Conservation (phyloP, 2,329 filamentous ascomycete genomes). For the Macrophomina pseudophaseolina region DNA sequence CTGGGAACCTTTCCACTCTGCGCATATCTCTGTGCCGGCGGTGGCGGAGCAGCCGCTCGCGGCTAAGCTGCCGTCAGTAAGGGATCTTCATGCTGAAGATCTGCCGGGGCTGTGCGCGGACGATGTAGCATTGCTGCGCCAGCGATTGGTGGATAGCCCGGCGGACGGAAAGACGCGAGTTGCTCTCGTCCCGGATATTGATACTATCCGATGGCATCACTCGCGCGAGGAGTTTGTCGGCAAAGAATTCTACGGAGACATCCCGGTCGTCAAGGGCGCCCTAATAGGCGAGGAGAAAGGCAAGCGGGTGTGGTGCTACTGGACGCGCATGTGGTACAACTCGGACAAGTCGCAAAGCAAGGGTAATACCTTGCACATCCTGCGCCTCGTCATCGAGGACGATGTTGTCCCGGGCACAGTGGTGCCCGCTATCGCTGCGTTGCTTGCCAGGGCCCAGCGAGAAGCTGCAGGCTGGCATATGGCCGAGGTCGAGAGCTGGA, state of each 20-base stretch:
- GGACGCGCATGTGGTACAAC: constrained; percentile 69
- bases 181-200: constrained; percentile 70
- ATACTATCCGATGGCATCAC: constrained; percentile 77
- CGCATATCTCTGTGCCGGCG: constrained; percentile 70
- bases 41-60: constrained; percentile 29
- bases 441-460: constrained; percentile 69
- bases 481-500: constrained; percentile 79
- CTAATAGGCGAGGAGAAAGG: constrained; percentile 59
- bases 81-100: constrained; percentile 63
- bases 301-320: constrained; percentile 73
- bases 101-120: constrained; percentile 65
- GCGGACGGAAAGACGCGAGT: constrained; percentile 56
- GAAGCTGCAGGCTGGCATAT: constrained; percentile 76
- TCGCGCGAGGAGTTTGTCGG: constrained; percentile 81
- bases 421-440: constrained; percentile 62
- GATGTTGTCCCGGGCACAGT: constrained; percentile 32
- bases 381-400: constrained; percentile 64
- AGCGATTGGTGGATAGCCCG: constrained; percentile 52
- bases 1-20: constrained; percentile 75
- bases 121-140: constrained; percentile 68
- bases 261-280: constrained; percentile 71
- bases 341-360: constrained; percentile 58
- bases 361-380: constrained; percentile 71
- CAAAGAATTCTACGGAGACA: constrained; percentile 62
- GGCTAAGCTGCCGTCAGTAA: constrained; percentile 34